Conservation (phyloP, 1,139 yeast species). For the Scheffersomyces lignicola region DNA sequence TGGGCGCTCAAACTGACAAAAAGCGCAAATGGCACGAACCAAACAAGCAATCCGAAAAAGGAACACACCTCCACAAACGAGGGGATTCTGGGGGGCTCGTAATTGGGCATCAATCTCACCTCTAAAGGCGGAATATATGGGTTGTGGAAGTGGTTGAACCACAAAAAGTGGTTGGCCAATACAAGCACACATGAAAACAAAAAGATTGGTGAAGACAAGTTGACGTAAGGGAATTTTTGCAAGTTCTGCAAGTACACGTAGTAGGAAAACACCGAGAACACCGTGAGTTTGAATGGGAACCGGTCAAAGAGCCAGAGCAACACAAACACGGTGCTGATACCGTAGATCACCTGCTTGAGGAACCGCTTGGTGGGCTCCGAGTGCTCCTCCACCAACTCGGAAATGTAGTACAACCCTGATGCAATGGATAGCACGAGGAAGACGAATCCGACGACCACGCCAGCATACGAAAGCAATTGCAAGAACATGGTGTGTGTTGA, state of each 20-base stretch:
- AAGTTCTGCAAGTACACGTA: conserved; percentile 74
- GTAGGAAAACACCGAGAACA: conserved; percentile 70
- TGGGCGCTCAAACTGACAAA: conserved; percentile 92
- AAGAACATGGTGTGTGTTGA: conserved; percentile 32
- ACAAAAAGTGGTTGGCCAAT: conserved; percentile 75
- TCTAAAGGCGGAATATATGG: conserved; percentile 61
- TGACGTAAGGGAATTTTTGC: conserved; percentile 79
- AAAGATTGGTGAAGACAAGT: conserved; percentile 69
- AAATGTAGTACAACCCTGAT: conserved; percentile 85
- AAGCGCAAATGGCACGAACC: conserved; percentile 92
- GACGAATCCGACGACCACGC: conserved; percentile 72
- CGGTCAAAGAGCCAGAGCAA: conserved; percentile 69
- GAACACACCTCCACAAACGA: conserved; percentile 88
- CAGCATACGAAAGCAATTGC: conserved; percentile 57
- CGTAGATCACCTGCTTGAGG: conserved; percentile 60
- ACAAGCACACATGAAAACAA: conserved; percentile 72
- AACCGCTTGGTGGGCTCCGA: conserved; percentile 79
- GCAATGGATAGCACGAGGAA: conserved; percentile 65
- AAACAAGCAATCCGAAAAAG: conserved; percentile 87
- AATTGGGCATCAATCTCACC: conserved; percentile 55
- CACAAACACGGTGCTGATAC: conserved; percentile 52
- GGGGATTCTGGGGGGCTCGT: conserved; percentile 70
- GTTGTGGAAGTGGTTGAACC: conserved; percentile 86
- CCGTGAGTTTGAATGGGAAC: conserved; percentile 68
- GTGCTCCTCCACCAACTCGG: conserved; percentile 93